A percentile compares a stretch with the other conserved stretches of the same genome.
Conservation (phyloP, 139 green algal genomes). For the Closterium sp. region DNA sequence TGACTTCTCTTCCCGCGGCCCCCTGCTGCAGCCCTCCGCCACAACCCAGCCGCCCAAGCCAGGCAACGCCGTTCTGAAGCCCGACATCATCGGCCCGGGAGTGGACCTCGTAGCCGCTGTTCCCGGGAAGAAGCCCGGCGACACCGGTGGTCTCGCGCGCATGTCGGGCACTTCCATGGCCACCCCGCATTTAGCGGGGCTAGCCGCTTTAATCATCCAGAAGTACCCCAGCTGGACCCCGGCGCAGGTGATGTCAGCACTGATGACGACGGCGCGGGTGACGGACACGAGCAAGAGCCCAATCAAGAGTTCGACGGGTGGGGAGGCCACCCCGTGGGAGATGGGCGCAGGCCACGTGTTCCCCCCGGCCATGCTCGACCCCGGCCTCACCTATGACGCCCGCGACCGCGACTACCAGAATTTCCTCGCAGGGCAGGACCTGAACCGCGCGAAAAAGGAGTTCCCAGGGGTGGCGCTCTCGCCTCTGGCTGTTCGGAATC, state of each 20-base stretch:
- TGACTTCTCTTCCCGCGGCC: too few species aligned
- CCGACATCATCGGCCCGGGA: too few species aligned
- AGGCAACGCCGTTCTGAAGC: too few species aligned
- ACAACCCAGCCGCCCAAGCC: too few species aligned
- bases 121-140: too few species aligned
- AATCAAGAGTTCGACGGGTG: background rate
- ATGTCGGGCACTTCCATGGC: constrained; percentile 1
- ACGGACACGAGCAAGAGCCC: background rate
- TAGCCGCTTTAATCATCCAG: background rate
- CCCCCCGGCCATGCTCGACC: background rate
- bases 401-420: background rate
- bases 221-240: background rate
- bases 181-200: background rate
- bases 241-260: background rate
- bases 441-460: background rate
- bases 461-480: background rate
- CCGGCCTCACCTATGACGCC: background rate
- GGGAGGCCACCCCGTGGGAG: background rate
- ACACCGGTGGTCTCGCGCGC: too few species aligned
- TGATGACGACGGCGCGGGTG: background rate
- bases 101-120: too few species aligned
- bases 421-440: background rate
- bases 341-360: background rate
- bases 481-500: too few species aligned
- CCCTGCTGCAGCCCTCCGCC: too few species aligned